Conservation (phyloP, 768 basidiomycete genomes). For the Russula emetica region DNA sequence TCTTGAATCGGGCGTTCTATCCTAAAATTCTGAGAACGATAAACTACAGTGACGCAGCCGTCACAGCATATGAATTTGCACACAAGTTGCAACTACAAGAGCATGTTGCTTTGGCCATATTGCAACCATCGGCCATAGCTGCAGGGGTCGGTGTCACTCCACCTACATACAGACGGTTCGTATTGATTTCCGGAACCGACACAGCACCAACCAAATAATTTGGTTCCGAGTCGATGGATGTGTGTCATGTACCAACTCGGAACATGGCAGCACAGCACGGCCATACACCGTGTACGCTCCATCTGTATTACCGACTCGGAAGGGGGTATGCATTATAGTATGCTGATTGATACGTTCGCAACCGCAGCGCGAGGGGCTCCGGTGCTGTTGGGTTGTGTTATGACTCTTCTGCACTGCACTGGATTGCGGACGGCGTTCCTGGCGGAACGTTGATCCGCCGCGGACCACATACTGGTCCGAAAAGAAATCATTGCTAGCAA, state of each 20-base stretch:
- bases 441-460: background rate
- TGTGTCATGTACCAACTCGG: background rate
- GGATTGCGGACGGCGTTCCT: background rate
- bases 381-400: background rate
- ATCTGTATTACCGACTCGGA: background rate
- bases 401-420: conserved; percentile 9
- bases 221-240: background rate
- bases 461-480: background rate
- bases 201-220: background rate
- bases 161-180: background rate
- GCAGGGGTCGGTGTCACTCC: background rate
- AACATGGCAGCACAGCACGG: background rate
- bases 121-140: background rate
- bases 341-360: background rate
- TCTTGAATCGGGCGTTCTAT: background rate
- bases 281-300: background rate
- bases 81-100: too few relatives aligned
- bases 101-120: background rate
- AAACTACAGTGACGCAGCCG: background rate
- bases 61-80: too few relatives aligned
- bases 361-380: background rate
- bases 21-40: background rate
- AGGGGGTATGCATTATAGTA: background rate
- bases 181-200: background rate
- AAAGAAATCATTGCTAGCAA: too few relatives aligned